These are phyloP conservation scores for Penicillium sp. DNA, from an alignment of 2,329 filamentous ascomycete species.

Conservation along the genomic window DNA sequence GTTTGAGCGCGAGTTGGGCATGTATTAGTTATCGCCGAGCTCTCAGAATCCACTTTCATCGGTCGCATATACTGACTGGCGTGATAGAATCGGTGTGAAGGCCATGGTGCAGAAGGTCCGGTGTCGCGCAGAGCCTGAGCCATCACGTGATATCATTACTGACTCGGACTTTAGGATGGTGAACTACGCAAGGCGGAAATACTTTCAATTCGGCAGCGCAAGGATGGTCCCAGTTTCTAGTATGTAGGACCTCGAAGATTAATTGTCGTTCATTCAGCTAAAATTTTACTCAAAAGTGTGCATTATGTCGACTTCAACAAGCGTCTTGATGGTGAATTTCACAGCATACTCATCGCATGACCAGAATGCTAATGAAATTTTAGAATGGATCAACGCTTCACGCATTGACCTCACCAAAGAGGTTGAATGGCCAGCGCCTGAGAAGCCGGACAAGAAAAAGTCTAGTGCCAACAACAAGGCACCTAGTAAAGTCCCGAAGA, in stretches of 20 bases:
- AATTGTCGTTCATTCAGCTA: constrained; percentile 5
- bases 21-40: background rate
- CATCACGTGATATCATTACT: constrained; percentile 34
- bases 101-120: constrained; percentile 67
- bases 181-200: constrained; percentile 91
- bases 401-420: constrained; percentile 85
- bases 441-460: constrained; percentile 85
- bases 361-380: constrained; percentile 39
- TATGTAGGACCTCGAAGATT: constrained; percentile 26
- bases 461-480: constrained; percentile 56
- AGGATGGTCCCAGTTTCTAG: constrained; percentile 86
- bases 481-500: constrained; percentile 57
- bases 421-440: constrained; percentile 93
- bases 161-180: constrained; percentile 58
- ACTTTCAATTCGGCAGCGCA: constrained; percentile 86
- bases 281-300: constrained; percentile 52
- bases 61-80: constrained; percentile 35
- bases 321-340: constrained; percentile 56
- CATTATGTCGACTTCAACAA: constrained; percentile 99
- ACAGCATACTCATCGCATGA: background rate
- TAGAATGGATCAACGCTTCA: constrained; percentile 82
- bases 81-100: constrained; percentile 62
- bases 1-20: constrained; percentile 30
- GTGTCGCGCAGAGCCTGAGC: constrained; percentile 30
- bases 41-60: constrained; percentile 25